A percentile compares a stretch with the other conserved stretches of the same genome.
phyloP scores from a whole-genome alignment of 805 yeast genomes.

The Nakazawaea pomicola region DNA sequence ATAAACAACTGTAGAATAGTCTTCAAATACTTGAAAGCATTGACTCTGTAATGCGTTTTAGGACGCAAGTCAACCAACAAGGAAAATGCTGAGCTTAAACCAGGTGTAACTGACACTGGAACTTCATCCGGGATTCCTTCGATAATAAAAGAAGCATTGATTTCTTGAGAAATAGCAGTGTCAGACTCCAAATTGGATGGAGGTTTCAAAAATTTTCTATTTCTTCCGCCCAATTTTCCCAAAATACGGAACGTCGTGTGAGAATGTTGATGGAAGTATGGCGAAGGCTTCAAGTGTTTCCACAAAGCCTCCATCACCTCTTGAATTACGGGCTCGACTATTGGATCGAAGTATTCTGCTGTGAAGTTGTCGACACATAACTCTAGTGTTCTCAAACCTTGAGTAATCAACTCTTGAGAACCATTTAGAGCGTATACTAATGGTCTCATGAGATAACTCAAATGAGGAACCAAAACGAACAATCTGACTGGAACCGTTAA shows the following conservation, averaged over 20 bases:
- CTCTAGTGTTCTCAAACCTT: slow-evolving; percentile 91
- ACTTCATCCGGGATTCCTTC: slow-evolving; percentile 61
- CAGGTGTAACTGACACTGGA: slow-evolving; percentile 79
- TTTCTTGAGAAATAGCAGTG: slow-evolving; percentile 54
- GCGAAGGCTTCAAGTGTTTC: slow-evolving; percentile 86
- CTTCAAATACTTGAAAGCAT: slow-evolving; percentile 72
- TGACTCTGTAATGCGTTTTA: slow-evolving; percentile 62
- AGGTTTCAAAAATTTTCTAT: slow-evolving; percentile 77
- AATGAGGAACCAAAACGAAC: slow-evolving; percentile 89
- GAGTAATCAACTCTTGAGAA: slow-evolving; percentile 85
- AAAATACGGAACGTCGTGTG: slow-evolving; percentile 90
- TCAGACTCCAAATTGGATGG: slow-evolving; percentile 59
- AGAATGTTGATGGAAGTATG: slow-evolving; percentile 91
- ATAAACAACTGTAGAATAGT: slow-evolving; percentile 65
- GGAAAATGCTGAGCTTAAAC: slow-evolving; percentile 70
- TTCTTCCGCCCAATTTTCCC: slow-evolving; percentile 96
- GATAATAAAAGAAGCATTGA: slow-evolving; percentile 62
- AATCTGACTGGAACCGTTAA: slow-evolving; percentile 93
- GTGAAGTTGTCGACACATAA: slow-evolving; percentile 94
- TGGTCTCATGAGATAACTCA: slow-evolving; percentile 85
- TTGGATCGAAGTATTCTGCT: slow-evolving; percentile 95
- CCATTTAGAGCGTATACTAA: slow-evolving; percentile 87
- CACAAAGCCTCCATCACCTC: slow-evolving; percentile 93
- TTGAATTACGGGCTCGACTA: slow-evolving; percentile 91
- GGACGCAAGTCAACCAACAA: slow-evolving; percentile 64